Evolutionary conservation across 2,329 filamentous ascomycete genomes (phyloP).

Genomic region (Chalaropsis thielavioides): DNA sequence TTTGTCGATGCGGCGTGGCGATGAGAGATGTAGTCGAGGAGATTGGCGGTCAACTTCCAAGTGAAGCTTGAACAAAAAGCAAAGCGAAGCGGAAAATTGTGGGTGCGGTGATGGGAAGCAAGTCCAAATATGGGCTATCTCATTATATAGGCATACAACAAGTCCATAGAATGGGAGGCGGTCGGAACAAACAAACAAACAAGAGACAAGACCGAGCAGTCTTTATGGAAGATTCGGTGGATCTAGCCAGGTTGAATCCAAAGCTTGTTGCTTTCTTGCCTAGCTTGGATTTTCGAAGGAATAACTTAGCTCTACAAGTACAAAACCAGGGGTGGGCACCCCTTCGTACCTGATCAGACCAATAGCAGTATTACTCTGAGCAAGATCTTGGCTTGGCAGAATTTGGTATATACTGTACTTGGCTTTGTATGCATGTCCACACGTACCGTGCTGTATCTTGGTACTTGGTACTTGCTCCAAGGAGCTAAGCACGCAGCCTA

Average conservation of each 20-base stretch:
- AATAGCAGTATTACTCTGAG: background rate
- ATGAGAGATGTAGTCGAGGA: background rate
- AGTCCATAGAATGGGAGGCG: no score
- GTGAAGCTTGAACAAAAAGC: no score
- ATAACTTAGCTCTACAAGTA: background rate
- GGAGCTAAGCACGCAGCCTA: background rate
- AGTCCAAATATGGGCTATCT: no score
- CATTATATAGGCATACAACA: no score
- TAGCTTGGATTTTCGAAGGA: background rate
- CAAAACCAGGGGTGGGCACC: background rate
- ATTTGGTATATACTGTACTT: background rate
- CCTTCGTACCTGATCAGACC: background rate
- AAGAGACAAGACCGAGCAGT: background rate
- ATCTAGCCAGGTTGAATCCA: background rate
- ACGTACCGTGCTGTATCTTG: no score
- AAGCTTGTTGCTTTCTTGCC: conserved; percentile 1
- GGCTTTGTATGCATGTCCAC: background rate
- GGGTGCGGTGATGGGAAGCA: no score
- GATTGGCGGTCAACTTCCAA: no score
- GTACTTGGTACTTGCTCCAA: background rate
- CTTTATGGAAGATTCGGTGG: background rate
- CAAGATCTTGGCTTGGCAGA: background rate
- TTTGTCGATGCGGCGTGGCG: background rate
- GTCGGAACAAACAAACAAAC: background rate
- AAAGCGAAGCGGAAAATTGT: no score